Base-by-base conservation (phyloP, 2,329 filamentous ascomycete species). In the Stylonectria norvegica region DNA sequence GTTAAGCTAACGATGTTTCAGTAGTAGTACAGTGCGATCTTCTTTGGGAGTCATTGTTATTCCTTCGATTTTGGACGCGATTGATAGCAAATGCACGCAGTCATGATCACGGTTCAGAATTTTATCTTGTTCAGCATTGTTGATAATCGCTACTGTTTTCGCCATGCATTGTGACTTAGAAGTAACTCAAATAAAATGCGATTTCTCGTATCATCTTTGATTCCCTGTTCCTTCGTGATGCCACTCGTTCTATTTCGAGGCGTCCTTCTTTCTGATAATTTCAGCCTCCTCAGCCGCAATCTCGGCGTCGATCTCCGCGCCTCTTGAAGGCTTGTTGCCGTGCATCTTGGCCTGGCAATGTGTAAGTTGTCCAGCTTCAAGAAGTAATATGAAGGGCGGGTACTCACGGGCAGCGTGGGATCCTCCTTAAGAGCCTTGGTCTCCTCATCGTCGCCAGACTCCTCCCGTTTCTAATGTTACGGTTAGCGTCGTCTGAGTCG, bases 321-420 rank as follows among this genome's bases (percentile, higher is more conserved):
- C 85, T 57, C 71, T 78, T 15, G 79, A 85, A 2, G 85, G 85
- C 66, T 88, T 74, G 60, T 89, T 89, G 45, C 84, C 84, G 58
- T 89, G 84, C 49, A 72, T 59, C 52, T 67, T 76, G 40, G 84
- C 85, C 78, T 76, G 30, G 7, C 10, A 19, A 32, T 8, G 5
- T 5, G 30, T 32, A 7, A 32, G 15, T 17, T n/a, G 20, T 8
- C 18, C 22, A 39, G 43, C 40, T 36, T 48, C 17, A 46, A 34
- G 5, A 33, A 12, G 25, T 18, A 25, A 16, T 20, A 23, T 16
- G 11, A 16, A 10, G 29, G 16, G 20, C 15, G 18, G 7, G n/a
- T n/a, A 57, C 73, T 41, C 66, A 78, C 76, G 5, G 76, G 75
- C 3, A 75, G 49, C 3, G 75, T 86, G 4, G 83, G 73, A 52